These are phyloP conservation scores for Hemisphaericaspora subhashii DNA, from an alignment of 1,139 yeast species.

Conservation along the genomic window DNA sequence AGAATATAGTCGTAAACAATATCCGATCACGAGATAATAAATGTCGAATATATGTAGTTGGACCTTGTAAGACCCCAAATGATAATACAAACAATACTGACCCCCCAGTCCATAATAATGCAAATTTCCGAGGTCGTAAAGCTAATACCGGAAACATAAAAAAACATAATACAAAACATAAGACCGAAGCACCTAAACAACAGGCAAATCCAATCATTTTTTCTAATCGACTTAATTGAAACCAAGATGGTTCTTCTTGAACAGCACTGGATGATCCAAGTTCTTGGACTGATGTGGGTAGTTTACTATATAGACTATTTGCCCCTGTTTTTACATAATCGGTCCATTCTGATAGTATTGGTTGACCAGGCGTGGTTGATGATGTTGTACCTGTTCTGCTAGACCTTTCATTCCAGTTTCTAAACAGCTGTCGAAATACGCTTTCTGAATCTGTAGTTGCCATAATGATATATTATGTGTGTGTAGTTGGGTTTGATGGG, in stretches of 20 bases:
- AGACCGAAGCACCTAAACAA: conserved; percentile 71
- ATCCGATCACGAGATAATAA: conserved; percentile 73
- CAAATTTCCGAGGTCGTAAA: conserved; percentile 88
- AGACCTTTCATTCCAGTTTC: conserved; percentile 37
- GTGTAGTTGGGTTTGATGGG: too few species aligned
- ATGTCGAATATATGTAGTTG: conserved; percentile 73
- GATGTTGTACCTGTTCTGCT: conserved; percentile 11
- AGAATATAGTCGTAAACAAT: conserved; percentile 77
- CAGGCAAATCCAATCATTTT: conserved; percentile 74
- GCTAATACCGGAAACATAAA: conserved; percentile 88
- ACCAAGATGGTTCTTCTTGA: conserved; percentile 53
- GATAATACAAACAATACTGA: conserved; percentile 82
- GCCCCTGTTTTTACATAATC: conserved; percentile 47
- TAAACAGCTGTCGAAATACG: conserved; percentile 43
- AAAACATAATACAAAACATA: conserved; percentile 81
- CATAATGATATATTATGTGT: conserved; percentile 20
- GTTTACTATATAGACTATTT: conserved; percentile 39
- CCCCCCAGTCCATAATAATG: conserved; percentile 88
- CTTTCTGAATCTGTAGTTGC: conserved; percentile 37
- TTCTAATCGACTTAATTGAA: conserved; percentile 71
- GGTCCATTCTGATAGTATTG: conserved; percentile 44
- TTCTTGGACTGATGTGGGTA: conserved; percentile 32
- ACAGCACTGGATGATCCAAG: conserved; percentile 3
- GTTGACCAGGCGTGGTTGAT: conserved; percentile 14
- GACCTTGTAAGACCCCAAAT: conserved; percentile 92